Evolutionary conservation across 805 yeast species (phyloP).

Genomic region (Candida verbasci): DNA sequence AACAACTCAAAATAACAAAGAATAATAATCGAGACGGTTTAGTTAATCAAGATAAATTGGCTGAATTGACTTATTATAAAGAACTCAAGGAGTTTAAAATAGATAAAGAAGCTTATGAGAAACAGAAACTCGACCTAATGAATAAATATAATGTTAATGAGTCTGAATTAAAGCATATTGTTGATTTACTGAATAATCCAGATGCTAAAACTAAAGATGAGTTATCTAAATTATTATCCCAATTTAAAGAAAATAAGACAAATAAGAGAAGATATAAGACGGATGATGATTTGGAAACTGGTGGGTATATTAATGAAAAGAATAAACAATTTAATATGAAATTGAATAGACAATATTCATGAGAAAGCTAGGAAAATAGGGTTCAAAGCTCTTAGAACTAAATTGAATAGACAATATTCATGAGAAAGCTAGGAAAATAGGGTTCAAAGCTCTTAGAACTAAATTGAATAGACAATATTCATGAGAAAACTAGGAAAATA

Average conservation of each 20-base stretch:
- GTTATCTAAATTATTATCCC: slow-evolving; percentile 29
- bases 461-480: no score
- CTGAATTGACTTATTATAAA: slow-evolving; percentile 57
- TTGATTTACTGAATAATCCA: slow-evolving; percentile 32
- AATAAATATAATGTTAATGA: slow-evolving; percentile 19
- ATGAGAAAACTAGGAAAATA: no score
- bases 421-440: no score
- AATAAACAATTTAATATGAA: slow-evolving; percentile 73
- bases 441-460: no score
- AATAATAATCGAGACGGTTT: slow-evolving; percentile 32
- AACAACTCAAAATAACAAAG: slow-evolving; percentile 11
- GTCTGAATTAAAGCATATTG: slow-evolving; percentile 12
- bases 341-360: slow-evolving; percentile 50
- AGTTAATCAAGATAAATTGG: slow-evolving; percentile 50
- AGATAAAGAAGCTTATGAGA: slow-evolving; percentile 39
- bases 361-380: slow-evolving; percentile 12
- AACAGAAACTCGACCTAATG: slow-evolving; percentile 27
- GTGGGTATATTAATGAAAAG: slow-evolving; percentile 59
- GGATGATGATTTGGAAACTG: slow-evolving; percentile 26
- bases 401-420: no score
- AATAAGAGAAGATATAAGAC: slow-evolving; percentile 31
- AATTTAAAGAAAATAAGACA: slow-evolving; percentile 31
- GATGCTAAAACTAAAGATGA: slow-evolving; percentile 19
- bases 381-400: no score
- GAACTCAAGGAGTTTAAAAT: slow-evolving; percentile 35